Percentiles rank a stretch among this genome's conserved stretches.
Conservation (phyloP, 306 rosid species). For the Benincasa hispida region DNA sequence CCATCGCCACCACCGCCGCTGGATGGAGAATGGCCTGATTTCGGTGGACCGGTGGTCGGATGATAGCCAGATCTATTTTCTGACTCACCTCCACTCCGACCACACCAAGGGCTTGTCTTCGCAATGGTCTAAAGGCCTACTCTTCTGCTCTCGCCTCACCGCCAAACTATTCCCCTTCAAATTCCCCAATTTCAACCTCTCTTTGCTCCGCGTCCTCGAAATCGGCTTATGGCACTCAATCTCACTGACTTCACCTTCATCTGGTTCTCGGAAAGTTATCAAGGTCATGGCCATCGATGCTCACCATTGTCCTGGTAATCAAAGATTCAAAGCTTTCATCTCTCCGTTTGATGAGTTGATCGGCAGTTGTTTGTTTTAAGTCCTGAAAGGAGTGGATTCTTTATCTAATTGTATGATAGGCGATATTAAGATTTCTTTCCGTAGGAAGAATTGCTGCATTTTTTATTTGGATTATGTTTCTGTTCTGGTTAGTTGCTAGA, state of each 20-base stretch:
- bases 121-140: slow-evolving; percentile 42
- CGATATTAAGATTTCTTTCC: background rate
- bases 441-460: background rate
- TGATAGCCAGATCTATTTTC: slow-evolving; percentile 49
- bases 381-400: background rate
- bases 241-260: slow-evolving; percentile 29
- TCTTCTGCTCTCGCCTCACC: slow-evolving; percentile 55
- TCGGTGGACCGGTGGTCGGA: slow-evolving; percentile 55
- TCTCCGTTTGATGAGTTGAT: background rate
- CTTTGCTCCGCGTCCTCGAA: slow-evolving; percentile 42
- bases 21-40: slow-evolving; percentile 41
- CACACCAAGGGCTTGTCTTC: slow-evolving; percentile 57
- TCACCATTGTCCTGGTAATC: slow-evolving; percentile 55
- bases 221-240: slow-evolving; percentile 32
- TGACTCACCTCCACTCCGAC: slow-evolving; percentile 72
- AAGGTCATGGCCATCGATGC: slow-evolving; percentile 48
- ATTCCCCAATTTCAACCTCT: slow-evolving; percentile 43
- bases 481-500: background rate
- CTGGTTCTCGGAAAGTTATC: slow-evolving; percentile 11
- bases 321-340: background rate
- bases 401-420: background rate
- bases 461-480: background rate
- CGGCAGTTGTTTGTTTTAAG: slow-evolving; percentile 14
- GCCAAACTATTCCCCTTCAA: slow-evolving; percentile 54
- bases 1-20: background rate